These are phyloP conservation scores for Neurospora sp. DNA, from an alignment of 495 filamentous ascomycete genomes.

Conservation along the genomic window DNA sequence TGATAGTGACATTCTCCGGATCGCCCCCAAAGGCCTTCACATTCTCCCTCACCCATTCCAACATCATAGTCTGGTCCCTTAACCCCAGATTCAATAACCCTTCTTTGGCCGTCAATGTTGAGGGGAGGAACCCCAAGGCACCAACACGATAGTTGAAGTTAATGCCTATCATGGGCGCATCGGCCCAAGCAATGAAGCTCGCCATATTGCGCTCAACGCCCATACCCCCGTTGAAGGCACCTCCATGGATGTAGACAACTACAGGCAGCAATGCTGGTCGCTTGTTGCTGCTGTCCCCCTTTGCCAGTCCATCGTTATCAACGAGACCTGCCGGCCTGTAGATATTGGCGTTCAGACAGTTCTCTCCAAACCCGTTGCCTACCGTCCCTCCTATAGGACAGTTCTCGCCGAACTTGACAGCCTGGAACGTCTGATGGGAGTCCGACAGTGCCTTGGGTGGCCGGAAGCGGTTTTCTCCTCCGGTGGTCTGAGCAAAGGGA, in stretches of 20 bases:
- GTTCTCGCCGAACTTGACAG: constrained; percentile 30
- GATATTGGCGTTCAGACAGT: constrained; percentile 44
- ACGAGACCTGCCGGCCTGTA: constrained; percentile 30
- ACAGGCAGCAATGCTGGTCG: constrained; percentile 40
- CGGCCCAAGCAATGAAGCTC: constrained; percentile 43
- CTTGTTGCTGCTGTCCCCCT: constrained; percentile 8
- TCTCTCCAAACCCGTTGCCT: constrained; percentile 28
- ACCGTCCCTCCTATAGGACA: constrained; percentile 29
- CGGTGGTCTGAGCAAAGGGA: constrained; percentile 48
- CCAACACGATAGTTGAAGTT: constrained; percentile 63
- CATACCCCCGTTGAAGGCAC: constrained; percentile 40
- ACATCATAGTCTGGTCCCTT: constrained; percentile 53
- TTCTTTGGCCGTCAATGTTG: constrained; percentile 40
- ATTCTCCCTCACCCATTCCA: constrained; percentile 58
- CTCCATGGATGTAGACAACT: constrained; percentile 48
- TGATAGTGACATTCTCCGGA: constrained; percentile 50
- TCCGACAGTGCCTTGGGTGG: constrained; percentile 33
- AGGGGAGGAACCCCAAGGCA: constrained; percentile 57
- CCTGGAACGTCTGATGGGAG: constrained; percentile 27
- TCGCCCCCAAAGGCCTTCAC: constrained; percentile 54
- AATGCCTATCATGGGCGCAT: constrained; percentile 45
- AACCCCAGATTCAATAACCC: constrained; percentile 56
- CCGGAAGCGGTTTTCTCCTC: constrained; percentile 46
- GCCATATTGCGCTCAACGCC: constrained; percentile 37
- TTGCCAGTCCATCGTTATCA: constrained; percentile 6